Conservation (phyloP, 768 basidiomycete species). For the Amanita molliuscula region DNA sequence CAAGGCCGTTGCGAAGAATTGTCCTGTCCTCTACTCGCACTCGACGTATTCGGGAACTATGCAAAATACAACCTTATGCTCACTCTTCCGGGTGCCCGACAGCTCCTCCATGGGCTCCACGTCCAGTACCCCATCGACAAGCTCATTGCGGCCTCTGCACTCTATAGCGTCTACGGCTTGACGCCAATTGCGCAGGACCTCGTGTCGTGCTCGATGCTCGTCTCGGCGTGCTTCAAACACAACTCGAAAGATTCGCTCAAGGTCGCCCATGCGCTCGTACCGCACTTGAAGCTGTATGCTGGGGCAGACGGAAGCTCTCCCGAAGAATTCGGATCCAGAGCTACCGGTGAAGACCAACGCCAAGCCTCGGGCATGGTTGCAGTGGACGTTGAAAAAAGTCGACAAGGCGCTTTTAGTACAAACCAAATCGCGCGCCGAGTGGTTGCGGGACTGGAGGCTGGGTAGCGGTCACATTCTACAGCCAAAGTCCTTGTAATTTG, state of each 20-base stretch:
- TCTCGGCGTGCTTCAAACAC: constrained; percentile 43
- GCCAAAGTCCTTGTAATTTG: constrained; percentile 1
- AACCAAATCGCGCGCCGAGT: constrained; percentile 18
- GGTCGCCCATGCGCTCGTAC: constrained; percentile 32
- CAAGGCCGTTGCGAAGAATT: constrained; percentile 57
- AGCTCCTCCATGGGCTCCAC: constrained; percentile 48
- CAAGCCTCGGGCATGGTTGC: constrained; percentile 17
- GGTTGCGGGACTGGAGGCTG: constrained; percentile 21
- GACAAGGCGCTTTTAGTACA: constrained; percentile 14
- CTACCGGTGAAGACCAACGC: constrained; percentile 8
- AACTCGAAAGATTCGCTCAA: constrained; percentile 24
- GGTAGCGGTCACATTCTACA: constrained; percentile 15
- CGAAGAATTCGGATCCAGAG: neutral
- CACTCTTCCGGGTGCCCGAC: constrained; percentile 39
- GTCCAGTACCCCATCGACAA: constrained; percentile 33
- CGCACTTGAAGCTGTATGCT: constrained; percentile 27
- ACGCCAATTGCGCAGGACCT: constrained; percentile 46
- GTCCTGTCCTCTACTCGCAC: constrained; percentile 40
- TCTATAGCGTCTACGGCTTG: constrained; percentile 45
- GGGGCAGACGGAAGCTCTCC: constrained; percentile 5
- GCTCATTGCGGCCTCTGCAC: constrained; percentile 37
- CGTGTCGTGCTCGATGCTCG: constrained; percentile 44
- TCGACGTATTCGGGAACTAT: constrained; percentile 52
- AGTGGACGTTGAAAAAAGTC: constrained; percentile 20
- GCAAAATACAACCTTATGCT: constrained; percentile 50